phyloP scores from a whole-genome alignment of 352 stramenopile genomes.

The Globisporangium heterothallicum region DNA sequence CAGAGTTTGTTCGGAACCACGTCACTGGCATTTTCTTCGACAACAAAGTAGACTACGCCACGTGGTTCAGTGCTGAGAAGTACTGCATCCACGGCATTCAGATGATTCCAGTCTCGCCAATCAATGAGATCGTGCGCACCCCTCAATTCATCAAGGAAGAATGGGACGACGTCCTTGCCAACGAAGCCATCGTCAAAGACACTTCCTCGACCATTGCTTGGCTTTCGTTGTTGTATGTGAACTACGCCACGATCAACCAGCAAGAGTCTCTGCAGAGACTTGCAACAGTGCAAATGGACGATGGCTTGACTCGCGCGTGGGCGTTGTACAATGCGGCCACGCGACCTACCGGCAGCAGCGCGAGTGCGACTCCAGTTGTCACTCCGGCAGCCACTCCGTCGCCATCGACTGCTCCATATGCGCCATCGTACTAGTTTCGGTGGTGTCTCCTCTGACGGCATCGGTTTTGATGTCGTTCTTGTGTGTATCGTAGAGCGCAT shows the following conservation, averaged over 20 bases:
- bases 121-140: conserved; percentile 64
- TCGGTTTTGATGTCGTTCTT: neutral
- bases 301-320: conserved; percentile 58
- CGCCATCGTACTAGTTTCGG: neutral
- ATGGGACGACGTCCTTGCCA: conserved; percentile 70
- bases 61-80: conserved; percentile 60
- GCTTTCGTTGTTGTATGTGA: conserved; percentile 67
- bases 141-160: conserved; percentile 57
- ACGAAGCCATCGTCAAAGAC: conserved; percentile 41
- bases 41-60: conserved; percentile 80
- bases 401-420: neutral
- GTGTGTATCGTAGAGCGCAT: neutral
- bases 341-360: conserved; percentile 7
- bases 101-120: conserved; percentile 67
- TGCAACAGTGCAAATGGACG: conserved; percentile 51
- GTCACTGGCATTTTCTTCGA: conserved; percentile 79
- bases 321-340: conserved; percentile 68
- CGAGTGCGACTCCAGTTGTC: neutral
- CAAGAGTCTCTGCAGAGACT: conserved; percentile 39
- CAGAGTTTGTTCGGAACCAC: conserved; percentile 59
- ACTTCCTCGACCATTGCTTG: conserved; percentile 41
- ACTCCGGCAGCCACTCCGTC: neutral
- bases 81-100: conserved; percentile 81
- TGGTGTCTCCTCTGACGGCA: too few relatives aligned
- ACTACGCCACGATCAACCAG: conserved; percentile 55